Percentiles rank a stretch among this genome's conserved stretches.
phyloP scores from a whole-genome alignment of 306 rosid species.

The Hippophae gyantsensis region DNA sequence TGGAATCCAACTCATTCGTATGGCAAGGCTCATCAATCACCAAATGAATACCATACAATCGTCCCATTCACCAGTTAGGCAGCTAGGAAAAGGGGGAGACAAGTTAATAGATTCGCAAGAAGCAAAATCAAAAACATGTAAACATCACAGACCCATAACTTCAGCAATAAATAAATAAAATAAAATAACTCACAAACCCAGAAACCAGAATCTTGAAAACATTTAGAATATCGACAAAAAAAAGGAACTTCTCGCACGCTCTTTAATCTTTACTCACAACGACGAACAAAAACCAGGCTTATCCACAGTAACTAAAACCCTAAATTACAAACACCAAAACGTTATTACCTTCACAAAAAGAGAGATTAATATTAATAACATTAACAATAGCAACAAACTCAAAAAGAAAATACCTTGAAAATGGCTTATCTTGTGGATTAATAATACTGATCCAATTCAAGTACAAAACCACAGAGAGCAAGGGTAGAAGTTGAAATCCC shows the following conservation, averaged over 20 bases:
- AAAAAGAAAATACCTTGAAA: too few relatives aligned
- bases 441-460: conserved; percentile 5
- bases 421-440: too few relatives aligned
- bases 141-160: conserved; percentile 29
- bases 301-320: too few relatives aligned
- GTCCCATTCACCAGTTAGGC: conserved; percentile 16
- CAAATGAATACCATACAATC: conserved; percentile 20
- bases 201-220: too few relatives aligned
- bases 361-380: too few relatives aligned
- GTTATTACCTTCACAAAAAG: too few relatives aligned
- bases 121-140: conserved; percentile 1
- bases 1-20: conserved; percentile 29
- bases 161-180: conserved; percentile 21
- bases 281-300: too few relatives aligned
- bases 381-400: too few relatives aligned
- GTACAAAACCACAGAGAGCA: conserved; percentile 7
- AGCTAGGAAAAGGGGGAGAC: not conserved
- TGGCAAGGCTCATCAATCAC: conserved; percentile 20
- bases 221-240: too few relatives aligned
- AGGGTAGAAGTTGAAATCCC: conserved; percentile 18
- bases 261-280: too few relatives aligned
- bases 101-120: conserved; percentile 2
- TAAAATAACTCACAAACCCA: not conserved
- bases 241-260: too few relatives aligned
- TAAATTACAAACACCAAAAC: too few relatives aligned